A percentile compares a stretch with the other conserved stretches of the same genome.
Evolutionary conservation across 2,329 filamentous ascomycete species (phyloP).

Genomic region (Claviceps sp.): DNA sequence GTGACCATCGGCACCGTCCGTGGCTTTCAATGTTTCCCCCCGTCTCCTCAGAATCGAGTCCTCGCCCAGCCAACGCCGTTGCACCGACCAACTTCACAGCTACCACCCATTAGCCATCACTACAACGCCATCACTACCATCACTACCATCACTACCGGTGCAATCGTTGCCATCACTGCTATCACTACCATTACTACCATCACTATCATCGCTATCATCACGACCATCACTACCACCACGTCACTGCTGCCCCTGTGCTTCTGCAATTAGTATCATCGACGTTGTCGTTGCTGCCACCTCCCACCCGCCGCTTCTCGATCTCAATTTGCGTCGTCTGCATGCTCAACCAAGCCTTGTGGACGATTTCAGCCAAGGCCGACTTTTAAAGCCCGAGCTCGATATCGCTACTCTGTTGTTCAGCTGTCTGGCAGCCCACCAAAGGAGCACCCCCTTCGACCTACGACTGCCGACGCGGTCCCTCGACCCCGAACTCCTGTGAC

Average conservation of each 20-base stretch:
- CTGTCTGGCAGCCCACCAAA: background rate
- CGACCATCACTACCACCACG: background rate
- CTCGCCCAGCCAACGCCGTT: constrained; percentile 3
- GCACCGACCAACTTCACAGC: background rate
- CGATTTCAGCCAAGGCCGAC: background rate
- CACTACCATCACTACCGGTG: background rate
- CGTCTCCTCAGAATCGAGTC: background rate
- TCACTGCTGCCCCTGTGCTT: background rate
- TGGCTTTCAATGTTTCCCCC: background rate
- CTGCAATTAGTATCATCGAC: constrained; percentile 1
- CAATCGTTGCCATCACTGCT: background rate
- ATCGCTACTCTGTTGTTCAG: background rate
- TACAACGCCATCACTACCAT: background rate
- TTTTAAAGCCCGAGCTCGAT: background rate
- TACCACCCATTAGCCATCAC: background rate
- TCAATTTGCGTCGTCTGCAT: background rate
- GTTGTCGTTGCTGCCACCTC: background rate
- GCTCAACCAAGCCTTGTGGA: background rate
- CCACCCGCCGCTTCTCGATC: background rate
- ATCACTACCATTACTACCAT: background rate
- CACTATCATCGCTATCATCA: background rate
- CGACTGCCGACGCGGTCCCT: constrained; percentile 4
- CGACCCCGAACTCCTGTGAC: constrained; percentile 3
- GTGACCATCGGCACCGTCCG: background rate
- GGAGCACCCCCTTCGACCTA: background rate